Base-by-base conservation (phyloP, 208 protist genomes). In the Leishmania tropica region DNA sequence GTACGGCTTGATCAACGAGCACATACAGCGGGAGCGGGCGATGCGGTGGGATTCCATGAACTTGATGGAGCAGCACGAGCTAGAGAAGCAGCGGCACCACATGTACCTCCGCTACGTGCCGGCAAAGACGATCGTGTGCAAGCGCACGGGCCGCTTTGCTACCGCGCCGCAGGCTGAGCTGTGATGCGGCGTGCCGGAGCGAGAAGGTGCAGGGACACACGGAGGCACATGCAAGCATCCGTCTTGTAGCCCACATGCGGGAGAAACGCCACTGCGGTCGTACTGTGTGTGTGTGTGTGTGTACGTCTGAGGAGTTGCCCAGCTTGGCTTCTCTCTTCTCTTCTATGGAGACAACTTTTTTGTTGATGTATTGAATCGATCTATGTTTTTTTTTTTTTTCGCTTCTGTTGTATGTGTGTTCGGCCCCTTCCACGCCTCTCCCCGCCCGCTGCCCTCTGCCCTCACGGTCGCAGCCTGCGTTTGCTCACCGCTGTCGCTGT, bases 1-100 rank as follows among this genome's bases (percentile, higher is more conserved):
- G 48, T 97, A 93, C 72, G 65, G 90, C 68, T 85, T 96, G 45
- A 80, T 97, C 5, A 65, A 87, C 0, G 88, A 87, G 42, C 85
- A 94, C 85, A 89, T 96, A 35, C 72, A n/a, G 48, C 87, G 92
- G 24, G 86, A 95, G 83, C 72, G 56, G 1, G 78, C 70, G 3
- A 79, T 95, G 75, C 86, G 89, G 54, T 76, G 83, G 72, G 78
- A 79, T 3, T 65, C 77, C 73, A 87, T 94, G 82, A 92, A 82
- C 42, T 60, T 90, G 68, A 58, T 90, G 76, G 81, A 94, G 73
- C 71, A 81, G 51, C 87, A 90, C 77, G 53, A 85, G 72, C 40
- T 84, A 40, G 67, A 73, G 74, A 87, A 87, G 81, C n/a, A 80
- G 68, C 67, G 51, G n/a, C 53, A 64, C 8, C 87, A 83, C 67